A percentile compares a stretch with the other conserved stretches of the same genome.
Conservation (phyloP, 257 asterid genomes). For the Fraxinus quadrangulata region DNA sequence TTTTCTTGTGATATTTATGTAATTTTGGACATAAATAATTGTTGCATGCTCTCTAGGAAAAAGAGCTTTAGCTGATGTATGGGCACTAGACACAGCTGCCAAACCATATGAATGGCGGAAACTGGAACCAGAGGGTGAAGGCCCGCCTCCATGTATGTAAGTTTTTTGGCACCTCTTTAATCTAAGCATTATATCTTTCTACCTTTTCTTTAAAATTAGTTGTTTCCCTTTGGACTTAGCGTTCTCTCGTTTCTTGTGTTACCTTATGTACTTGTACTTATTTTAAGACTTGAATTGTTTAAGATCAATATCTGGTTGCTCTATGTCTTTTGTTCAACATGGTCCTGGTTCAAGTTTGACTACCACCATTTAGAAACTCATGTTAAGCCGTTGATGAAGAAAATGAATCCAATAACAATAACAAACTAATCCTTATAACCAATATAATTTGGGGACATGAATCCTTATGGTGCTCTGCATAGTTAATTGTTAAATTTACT, state of each 20-base stretch:
- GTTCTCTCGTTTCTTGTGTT: not conserved
- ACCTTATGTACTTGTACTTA: not conserved
- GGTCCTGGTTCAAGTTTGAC: not conserved
- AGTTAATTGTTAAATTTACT: not conserved
- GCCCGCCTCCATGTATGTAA: conserved; percentile 99
- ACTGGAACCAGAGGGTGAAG: conserved; percentile 98
- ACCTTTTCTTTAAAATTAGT: no score
- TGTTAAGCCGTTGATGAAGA: not conserved
- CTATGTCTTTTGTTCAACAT: not conserved
- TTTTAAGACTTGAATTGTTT: not conserved
- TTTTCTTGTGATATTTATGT: not conserved
- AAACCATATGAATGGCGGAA: conserved; percentile 99
- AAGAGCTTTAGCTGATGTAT: conserved; percentile 95
- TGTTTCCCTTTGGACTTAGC: not conserved
- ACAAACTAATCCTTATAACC: not conserved
- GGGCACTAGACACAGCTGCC: conserved; percentile 99
- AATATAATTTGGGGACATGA: not conserved
- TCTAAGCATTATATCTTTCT: conserved; percentile 1
- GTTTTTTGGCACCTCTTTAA: conserved; percentile 23
- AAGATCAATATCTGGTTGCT: not conserved
- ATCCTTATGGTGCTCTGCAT: not conserved
- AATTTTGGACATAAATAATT: not conserved
- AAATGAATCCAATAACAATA: not conserved
- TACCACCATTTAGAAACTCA: not conserved
- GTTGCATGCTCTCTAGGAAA: conserved; percentile 55